Conservation (phyloP, 202 grass and related monocot species). For the Schoenoplectus tabernaemontani region DNA sequence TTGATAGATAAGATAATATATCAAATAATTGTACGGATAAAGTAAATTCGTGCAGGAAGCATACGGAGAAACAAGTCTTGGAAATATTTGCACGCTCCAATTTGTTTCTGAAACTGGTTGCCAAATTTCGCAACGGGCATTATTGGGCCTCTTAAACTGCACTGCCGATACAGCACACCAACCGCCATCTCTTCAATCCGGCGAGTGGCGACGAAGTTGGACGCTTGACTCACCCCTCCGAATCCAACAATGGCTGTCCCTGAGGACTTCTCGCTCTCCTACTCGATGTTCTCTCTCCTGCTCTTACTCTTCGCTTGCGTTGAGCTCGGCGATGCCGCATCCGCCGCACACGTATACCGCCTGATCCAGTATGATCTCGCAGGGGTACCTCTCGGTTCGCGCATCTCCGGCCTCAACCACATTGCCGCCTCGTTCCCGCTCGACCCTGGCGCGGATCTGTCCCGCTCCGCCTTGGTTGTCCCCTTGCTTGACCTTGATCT, state of each 20-base stretch:
- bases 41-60: too few species aligned
- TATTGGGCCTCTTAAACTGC: neutral
- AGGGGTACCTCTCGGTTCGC: conserved; percentile 55
- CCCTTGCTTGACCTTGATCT: conserved; percentile 76
- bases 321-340: conserved; percentile 74
- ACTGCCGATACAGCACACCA: neutral
- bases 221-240: neutral
- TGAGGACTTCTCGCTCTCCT: conserved; percentile 25
- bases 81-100: too few species aligned
- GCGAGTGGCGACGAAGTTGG: neutral
- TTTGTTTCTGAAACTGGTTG: too few species aligned
- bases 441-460: conserved; percentile 62
- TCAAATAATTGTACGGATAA: too few species aligned
- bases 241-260: conserved; percentile 23
- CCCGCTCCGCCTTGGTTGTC: conserved; percentile 66
- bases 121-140: neutral
- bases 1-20: too few species aligned
- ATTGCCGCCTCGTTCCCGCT: conserved; percentile 53
- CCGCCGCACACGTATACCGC: conserved; percentile 82
- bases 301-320: conserved; percentile 79
- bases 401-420: conserved; percentile 55
- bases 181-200: neutral
- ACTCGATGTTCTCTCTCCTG: conserved; percentile 42
- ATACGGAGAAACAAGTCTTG: too few species aligned
- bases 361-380: conserved; percentile 96